A percentile compares a stretch with the other conserved stretches of the same genome.
Evolutionary conservation across 1,139 yeast species (phyloP).

Genomic region (Yamadazyma membranifaciens): DNA sequence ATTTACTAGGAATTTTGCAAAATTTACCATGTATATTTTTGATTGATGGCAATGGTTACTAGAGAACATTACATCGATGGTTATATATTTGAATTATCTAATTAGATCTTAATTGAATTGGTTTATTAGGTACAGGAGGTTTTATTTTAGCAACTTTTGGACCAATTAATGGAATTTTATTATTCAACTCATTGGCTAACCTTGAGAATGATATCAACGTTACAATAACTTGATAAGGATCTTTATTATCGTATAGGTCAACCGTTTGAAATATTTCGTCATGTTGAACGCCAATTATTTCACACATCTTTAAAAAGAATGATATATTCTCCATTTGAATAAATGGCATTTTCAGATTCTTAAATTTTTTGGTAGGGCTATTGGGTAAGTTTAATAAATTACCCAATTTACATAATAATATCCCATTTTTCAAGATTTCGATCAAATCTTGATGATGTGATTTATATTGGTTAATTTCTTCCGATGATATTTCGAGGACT

Average conservation of each 20-base stretch:
- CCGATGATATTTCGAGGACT: conserved; percentile 23
- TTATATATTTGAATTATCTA: too few relatives aligned
- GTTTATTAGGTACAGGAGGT: conserved; percentile 40
- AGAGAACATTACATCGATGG: too few relatives aligned
- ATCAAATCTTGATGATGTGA: conserved; percentile 33
- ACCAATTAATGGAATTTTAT: conserved; percentile 30
- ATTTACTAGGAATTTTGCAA: too few relatives aligned
- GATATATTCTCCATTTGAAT: conserved; percentile 88
- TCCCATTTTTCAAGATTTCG: conserved; percentile 64
- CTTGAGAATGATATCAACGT: conserved; percentile 75
- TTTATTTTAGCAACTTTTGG: conserved; percentile 34
- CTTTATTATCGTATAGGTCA: conserved; percentile 70
- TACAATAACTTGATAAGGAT: conserved; percentile 75
- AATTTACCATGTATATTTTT: too few relatives aligned
- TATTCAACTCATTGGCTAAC: conserved; percentile 35
- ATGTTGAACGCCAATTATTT: conserved; percentile 68
- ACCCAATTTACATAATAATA: conserved; percentile 55
- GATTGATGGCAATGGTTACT: too few relatives aligned
- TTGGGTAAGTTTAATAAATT: conserved; percentile 32
- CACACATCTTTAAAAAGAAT: conserved; percentile 61
- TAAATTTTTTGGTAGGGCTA: conserved; percentile 47
- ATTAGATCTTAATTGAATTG: conserved; percentile 16
- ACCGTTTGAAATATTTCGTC: conserved; percentile 84
- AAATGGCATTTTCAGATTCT: conserved; percentile 75
- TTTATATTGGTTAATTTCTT: conserved; percentile 15